phyloP scores from a whole-genome alignment of 441 rosid genomes.

The Oxalis stricta region DNA sequence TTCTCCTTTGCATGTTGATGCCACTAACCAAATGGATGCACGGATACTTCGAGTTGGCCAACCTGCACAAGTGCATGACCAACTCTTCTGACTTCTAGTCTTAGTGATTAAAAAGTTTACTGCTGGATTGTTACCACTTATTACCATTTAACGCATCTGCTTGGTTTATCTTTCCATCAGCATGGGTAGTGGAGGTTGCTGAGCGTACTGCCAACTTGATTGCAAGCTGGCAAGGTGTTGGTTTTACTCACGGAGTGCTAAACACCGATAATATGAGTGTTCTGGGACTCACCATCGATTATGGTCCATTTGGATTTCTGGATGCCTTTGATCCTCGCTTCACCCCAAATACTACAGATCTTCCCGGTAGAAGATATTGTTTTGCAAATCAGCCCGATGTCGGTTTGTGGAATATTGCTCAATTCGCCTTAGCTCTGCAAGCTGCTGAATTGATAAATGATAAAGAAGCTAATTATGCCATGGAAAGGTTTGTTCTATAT shows the following conservation, averaged over 20 bases:
- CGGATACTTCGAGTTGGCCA: too few relatives aligned
- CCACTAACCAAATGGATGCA: too few relatives aligned
- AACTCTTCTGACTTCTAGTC: too few relatives aligned
- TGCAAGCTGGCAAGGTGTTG: slow-evolving; percentile 95
- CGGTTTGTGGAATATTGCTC: slow-evolving; percentile 86
- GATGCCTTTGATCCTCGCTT: slow-evolving; percentile 97
- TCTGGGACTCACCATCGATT: slow-evolving; percentile 88
- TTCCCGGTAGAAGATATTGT: slow-evolving; percentile 93
- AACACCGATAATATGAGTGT: slow-evolving; percentile 98
- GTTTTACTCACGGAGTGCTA: slow-evolving; percentile 94
- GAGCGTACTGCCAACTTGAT: slow-evolving; percentile 79
- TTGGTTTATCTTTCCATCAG: slow-evolving; percentile 23
- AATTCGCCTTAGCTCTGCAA: slow-evolving; percentile 51
- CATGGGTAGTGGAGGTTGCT: slow-evolving; percentile 87
- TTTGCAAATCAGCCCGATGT: slow-evolving; percentile 97
- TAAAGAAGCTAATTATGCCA: slow-evolving; percentile 79
- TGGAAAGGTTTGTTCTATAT: slow-evolving; percentile 54
- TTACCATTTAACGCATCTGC: slow-evolving; percentile 1
- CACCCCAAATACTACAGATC: slow-evolving; percentile 95
- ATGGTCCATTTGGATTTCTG: slow-evolving; percentile 95
- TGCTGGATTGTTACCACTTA: neutral
- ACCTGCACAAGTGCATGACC: too few relatives aligned
- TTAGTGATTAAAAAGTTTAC: neutral
- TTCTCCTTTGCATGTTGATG: too few relatives aligned
- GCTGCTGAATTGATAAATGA: slow-evolving; percentile 67